Conservation (phyloP, 2,329 filamentous ascomycete genomes). For the Botryotinia globosa region DNA sequence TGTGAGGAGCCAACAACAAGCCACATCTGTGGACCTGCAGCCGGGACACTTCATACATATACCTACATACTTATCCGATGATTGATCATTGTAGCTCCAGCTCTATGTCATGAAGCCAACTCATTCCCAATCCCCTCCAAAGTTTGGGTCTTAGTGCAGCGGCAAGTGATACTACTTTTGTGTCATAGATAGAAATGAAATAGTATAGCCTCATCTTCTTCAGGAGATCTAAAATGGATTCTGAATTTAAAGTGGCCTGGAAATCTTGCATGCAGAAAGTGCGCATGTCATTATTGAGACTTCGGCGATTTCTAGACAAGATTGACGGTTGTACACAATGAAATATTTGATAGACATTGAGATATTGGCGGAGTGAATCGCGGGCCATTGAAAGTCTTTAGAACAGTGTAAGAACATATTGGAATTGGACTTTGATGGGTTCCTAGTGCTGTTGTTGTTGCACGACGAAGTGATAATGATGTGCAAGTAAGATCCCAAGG, state of each 20-base stretch:
- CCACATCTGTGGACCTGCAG: constrained; percentile 3
- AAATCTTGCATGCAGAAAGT: not conserved
- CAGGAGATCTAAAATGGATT: not conserved
- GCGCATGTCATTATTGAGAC: constrained; percentile 9
- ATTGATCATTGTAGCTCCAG: constrained; percentile 9
- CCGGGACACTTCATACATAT: constrained; percentile 5
- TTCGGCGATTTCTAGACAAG: not conserved
- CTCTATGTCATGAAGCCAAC: constrained; percentile 15
- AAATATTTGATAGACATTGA: constrained; percentile 15
- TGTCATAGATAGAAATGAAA: not conserved
- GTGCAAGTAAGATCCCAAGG: constrained; percentile 18
- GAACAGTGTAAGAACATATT: not conserved
- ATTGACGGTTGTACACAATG: constrained; percentile 11
- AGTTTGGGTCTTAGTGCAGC: constrained; percentile 3
- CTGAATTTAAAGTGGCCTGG: not conserved
- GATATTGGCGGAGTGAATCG: not conserved
- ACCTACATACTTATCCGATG: constrained; percentile 3
- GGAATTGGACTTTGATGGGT: not conserved
- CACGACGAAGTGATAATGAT: not conserved
- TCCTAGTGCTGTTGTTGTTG: constrained; percentile 6
- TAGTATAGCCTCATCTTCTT: not conserved
- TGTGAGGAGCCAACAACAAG: constrained; percentile 2
- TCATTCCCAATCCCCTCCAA: not conserved
- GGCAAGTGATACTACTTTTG: not conserved
- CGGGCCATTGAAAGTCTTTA: constrained; percentile 4